Conservation (phyloP, 129 eudicot species). For the Chrysanthemum seticuspe region DNA sequence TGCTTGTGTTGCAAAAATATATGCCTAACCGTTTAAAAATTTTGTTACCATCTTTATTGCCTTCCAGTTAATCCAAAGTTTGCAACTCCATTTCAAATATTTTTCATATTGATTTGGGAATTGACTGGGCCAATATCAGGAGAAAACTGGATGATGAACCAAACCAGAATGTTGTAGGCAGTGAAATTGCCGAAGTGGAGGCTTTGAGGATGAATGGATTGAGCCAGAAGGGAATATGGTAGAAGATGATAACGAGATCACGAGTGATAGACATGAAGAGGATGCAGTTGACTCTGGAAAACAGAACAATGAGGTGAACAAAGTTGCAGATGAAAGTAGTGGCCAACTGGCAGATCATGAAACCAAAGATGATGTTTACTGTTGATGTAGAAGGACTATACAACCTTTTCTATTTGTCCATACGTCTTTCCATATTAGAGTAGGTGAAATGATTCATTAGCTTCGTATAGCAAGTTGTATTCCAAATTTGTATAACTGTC, state of each 20-base stretch:
- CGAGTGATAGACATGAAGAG: background rate
- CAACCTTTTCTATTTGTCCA: background rate
- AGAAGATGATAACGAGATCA: background rate
- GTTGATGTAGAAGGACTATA: background rate
- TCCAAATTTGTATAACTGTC: no score
- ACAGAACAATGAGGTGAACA: background rate
- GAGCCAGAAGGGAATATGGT: background rate
- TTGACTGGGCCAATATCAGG: background rate
- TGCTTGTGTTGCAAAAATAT: background rate
- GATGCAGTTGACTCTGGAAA: background rate
- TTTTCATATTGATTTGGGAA: conserved; percentile 9
- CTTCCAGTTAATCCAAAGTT: background rate
- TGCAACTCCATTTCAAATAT: background rate
- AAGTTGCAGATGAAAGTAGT: background rate
- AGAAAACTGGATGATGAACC: background rate
- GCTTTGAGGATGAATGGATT: background rate
- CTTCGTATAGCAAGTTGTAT: no score
- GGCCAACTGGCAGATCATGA: background rate
- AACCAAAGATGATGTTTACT: background rate
- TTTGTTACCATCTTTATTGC: background rate
- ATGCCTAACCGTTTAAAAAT: background rate
- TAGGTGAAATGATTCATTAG: no score
- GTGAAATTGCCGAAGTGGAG: background rate
- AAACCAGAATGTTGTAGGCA: background rate
- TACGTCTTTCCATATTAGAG: background rate